Percentiles rank a stretch among this genome's conserved stretches.
phyloP scores from a whole-genome alignment of 2,329 filamentous ascomycete species.

The Blumeria graminis region DNA sequence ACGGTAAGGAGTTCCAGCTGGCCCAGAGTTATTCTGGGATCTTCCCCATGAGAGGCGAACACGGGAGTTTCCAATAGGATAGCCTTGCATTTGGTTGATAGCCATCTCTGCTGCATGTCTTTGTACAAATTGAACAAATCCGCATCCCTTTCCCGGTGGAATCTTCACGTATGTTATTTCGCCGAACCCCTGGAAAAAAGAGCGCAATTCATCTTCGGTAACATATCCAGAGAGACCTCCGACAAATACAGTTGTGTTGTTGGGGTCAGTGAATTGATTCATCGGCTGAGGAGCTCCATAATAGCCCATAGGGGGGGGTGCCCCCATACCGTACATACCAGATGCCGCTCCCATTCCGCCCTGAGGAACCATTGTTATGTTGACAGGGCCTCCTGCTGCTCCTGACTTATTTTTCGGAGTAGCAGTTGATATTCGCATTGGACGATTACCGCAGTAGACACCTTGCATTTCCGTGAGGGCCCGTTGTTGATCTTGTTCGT shows the following conservation, averaged over 20 bases:
- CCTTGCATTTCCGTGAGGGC: slow-evolving; percentile 96
- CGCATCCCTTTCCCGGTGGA: slow-evolving; percentile 92
- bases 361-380: slow-evolving; percentile 17
- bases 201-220: slow-evolving; percentile 96
- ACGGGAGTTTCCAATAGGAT: slow-evolving; percentile 94
- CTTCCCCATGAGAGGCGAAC: slow-evolving; percentile 95
- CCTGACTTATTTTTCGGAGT: slow-evolving; percentile 74
- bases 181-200: slow-evolving; percentile 98
- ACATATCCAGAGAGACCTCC: slow-evolving; percentile 93
- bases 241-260: slow-evolving; percentile 98
- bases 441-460: slow-evolving; percentile 93
- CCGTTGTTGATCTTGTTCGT: slow-evolving; percentile 87
- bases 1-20: slow-evolving; percentile 85
- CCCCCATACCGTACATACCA: slow-evolving; percentile 46
- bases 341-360: slow-evolving; percentile 23
- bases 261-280: slow-evolving; percentile 99
- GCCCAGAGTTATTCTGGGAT: slow-evolving; percentile 95
- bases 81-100: slow-evolving; percentile 99
- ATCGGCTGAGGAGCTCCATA: slow-evolving; percentile 55
- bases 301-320: slow-evolving; percentile 35
- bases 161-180: slow-evolving; percentile 99
- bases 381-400: slow-evolving; percentile 28
- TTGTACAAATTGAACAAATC: slow-evolving; percentile 97
- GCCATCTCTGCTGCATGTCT: slow-evolving; percentile 98
- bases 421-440: slow-evolving; percentile 94